These are phyloP conservation scores for Mycena filopes DNA, from an alignment of 768 basidiomycete genomes.

Conservation along the genomic window DNA sequence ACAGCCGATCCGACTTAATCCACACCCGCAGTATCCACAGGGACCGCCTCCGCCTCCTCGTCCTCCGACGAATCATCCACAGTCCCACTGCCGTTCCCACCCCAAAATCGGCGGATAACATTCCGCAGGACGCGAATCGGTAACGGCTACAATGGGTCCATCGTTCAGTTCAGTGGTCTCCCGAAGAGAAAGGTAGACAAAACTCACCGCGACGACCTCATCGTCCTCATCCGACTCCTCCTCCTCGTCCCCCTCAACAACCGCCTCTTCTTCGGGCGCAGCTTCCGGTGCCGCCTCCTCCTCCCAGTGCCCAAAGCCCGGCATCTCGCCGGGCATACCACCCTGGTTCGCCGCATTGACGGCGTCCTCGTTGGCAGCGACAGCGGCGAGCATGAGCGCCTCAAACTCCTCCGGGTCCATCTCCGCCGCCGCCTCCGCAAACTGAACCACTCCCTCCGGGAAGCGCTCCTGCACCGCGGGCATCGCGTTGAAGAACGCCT, in stretches of 20 bases:
- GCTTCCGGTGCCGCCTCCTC: constrained; percentile 36
- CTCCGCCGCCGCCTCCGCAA: constrained; percentile 65
- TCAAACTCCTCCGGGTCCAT: constrained; percentile 68
- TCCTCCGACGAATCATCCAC: constrained; percentile 51
- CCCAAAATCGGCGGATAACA: constrained; percentile 71
- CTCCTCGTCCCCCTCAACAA: constrained; percentile 54
- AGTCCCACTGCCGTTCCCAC: constrained; percentile 42
- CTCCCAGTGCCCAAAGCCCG: constrained; percentile 41
- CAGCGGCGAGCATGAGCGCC: constrained; percentile 64
- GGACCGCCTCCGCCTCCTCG: constrained; percentile 48
- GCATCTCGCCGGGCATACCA: constrained; percentile 61
- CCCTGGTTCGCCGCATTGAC: constrained; percentile 42
- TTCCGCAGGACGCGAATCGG: constrained; percentile 68
- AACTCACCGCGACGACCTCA: constrained; percentile 53
- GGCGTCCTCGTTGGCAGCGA: constrained; percentile 45
- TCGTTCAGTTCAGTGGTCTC: not conserved
- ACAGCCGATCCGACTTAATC: no score
- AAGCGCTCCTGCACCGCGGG: constrained; percentile 65
- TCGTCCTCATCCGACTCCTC: constrained; percentile 50
- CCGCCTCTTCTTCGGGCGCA: constrained; percentile 48
- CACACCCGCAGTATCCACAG: constrained; percentile 35
- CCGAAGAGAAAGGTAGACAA: not conserved
- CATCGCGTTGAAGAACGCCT: constrained; percentile 68
- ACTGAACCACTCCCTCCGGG: constrained; percentile 74
- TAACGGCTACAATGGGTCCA: constrained; percentile 58